Conservation (phyloP, 2,329 filamentous ascomycete genomes). For the Diaporthe sp. region DNA sequence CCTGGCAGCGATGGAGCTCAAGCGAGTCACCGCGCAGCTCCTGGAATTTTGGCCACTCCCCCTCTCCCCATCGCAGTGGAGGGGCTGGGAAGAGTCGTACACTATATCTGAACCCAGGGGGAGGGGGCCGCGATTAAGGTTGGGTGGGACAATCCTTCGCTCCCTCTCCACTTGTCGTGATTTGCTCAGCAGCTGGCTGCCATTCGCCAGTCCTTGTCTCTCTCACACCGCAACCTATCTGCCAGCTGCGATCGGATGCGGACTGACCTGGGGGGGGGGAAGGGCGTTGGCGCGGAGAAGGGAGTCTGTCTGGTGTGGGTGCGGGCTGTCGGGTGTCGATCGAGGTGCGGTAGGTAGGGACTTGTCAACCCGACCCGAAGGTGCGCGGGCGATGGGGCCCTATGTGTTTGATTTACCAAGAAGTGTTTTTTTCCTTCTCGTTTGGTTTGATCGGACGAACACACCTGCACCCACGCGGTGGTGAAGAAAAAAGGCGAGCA, state of each 20-base stretch:
- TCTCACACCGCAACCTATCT: neutral
- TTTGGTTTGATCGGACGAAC: neutral
- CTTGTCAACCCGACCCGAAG: neutral
- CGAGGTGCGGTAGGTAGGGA: too few species aligned
- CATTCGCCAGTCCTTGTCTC: too few species aligned
- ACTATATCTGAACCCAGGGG: constrained; percentile 6
- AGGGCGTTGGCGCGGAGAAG: neutral
- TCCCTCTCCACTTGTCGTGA: constrained; percentile 17
- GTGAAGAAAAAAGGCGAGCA: neutral
- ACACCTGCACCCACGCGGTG: neutral
- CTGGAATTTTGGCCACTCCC: neutral
- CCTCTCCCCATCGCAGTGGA: neutral
- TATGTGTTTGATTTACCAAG: neutral
- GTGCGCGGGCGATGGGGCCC: neutral
- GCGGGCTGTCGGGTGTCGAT: neutral
- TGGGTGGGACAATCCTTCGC: constrained; percentile 9
- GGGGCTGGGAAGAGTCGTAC: neutral
- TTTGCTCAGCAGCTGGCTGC: neutral
- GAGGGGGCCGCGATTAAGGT: constrained; percentile 8
- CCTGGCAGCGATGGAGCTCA: neutral
- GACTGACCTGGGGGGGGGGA: neutral
- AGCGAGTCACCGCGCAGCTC: neutral
- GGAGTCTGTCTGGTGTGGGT: rapidly evolving
- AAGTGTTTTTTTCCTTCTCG: neutral
- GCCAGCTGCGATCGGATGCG: constrained; percentile 5